Conservation (phyloP, 306 rosid genomes). For the Fragaria vesca region DNA sequence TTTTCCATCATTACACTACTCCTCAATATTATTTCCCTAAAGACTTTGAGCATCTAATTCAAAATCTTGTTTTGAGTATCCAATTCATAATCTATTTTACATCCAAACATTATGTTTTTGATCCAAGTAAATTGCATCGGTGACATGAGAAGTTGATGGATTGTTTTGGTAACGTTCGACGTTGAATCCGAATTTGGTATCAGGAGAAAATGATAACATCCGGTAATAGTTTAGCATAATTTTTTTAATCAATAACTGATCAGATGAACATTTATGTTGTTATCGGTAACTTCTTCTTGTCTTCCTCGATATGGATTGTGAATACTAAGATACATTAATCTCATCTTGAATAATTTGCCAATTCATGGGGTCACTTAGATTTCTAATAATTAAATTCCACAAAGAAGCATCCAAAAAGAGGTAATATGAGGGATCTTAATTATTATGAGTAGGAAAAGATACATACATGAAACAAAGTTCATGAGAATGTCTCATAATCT, state of each 20-base stretch:
- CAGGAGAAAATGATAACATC: too few species aligned
- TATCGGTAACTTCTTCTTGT: background rate
- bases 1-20: background rate
- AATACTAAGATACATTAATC: background rate
- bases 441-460: conserved; percentile 23
- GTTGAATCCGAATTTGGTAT: too few species aligned
- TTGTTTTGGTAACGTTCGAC: background rate
- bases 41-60: background rate
- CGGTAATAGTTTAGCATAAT: too few species aligned
- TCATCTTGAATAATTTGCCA: background rate
- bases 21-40: background rate
- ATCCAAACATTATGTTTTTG: background rate
- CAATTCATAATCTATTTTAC: background rate
- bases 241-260: too few species aligned
- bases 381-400: background rate
- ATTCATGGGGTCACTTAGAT: background rate
- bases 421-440: conserved; percentile 15
- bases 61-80: background rate
- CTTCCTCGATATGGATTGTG: background rate
- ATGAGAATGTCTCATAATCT: conserved; percentile 41
- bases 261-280: too few species aligned
- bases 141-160: background rate
- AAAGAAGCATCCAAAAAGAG: conserved; percentile 36
- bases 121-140: background rate
- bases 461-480: conserved; percentile 17